Evolutionary conservation across 2,329 filamentous ascomycete species (phyloP).

Genomic region (Nemania sp.): DNA sequence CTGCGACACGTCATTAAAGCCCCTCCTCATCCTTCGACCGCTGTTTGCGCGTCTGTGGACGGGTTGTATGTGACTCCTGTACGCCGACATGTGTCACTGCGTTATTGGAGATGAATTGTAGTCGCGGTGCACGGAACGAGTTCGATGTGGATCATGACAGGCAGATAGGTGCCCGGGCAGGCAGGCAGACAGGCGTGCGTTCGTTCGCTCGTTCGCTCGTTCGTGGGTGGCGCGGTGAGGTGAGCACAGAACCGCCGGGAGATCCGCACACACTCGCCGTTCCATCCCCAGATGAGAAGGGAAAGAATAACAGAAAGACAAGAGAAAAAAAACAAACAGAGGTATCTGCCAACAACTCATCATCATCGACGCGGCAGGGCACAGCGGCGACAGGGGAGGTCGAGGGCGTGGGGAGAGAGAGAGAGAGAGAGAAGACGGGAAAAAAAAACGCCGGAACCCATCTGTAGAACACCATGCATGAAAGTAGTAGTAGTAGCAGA

Average conservation of each 20-base stretch:
- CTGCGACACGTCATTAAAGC: too few relatives aligned
- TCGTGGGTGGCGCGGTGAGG: neutral
- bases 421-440: neutral
- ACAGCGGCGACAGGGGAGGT: too few relatives aligned
- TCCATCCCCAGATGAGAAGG: neutral
- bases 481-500: neutral
- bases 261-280: neutral
- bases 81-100: slow-evolving; percentile 23
- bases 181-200: neutral
- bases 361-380: slow-evolving; percentile 4
- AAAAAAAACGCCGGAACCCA: slow-evolving; percentile 3
- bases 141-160: slow-evolving; percentile 19
- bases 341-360: neutral
- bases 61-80: neutral
- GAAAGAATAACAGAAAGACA: neutral
- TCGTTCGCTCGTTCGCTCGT: neutral
- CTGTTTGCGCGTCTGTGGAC: neutral
- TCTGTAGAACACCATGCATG: slow-evolving; percentile 18
- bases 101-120: slow-evolving; percentile 13
- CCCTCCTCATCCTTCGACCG: neutral
- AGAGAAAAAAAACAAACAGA: neutral
- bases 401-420: too few relatives aligned
- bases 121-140: slow-evolving; percentile 16
- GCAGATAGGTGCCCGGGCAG: too few relatives aligned
- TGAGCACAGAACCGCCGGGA: neutral